A percentile compares a stretch with the other conserved stretches of the same genome.
phyloP scores from a whole-genome alignment of 371 early-diverging fungal genomes.

The Mucor saturninus region DNA sequence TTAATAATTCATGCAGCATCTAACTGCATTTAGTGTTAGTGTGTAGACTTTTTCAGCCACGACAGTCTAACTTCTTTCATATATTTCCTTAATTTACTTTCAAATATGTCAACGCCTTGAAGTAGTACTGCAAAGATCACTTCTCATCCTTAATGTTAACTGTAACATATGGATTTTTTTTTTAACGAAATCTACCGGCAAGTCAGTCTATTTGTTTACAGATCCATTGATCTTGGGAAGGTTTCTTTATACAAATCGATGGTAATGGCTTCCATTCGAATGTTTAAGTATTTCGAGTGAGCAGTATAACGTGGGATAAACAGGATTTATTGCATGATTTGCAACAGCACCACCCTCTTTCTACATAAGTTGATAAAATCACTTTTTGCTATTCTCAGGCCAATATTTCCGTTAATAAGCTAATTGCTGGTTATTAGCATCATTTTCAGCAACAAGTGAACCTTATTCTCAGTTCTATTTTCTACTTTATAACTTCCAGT shows the following conservation, averaged over 20 bases:
- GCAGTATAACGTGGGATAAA: constrained; percentile 6
- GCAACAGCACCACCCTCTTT: constrained; percentile 10
- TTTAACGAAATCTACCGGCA: constrained; percentile 7
- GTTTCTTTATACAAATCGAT: not conserved
- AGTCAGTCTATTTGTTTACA: constrained; percentile 4
- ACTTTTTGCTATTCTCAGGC: constrained; percentile 7
- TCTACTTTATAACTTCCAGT: too few relatives aligned
- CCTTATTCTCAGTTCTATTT: constrained; percentile 8
- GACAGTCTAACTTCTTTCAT: constrained; percentile 14
- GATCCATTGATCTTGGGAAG: not conserved
- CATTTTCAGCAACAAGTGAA: constrained; percentile 2
- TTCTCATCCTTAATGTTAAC: constrained; percentile 15
- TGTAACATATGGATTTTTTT: constrained; percentile 12
- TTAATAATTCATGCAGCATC: constrained; percentile 6
- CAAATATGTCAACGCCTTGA: constrained; percentile 12
- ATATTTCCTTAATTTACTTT: constrained; percentile 11
- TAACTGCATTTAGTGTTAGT: constrained; percentile 3
- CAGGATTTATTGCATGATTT: constrained; percentile 7
- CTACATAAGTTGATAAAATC: not conserved
- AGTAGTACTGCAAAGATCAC: constrained; percentile 13
- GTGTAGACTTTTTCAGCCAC: constrained; percentile 1
- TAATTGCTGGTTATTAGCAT: constrained; percentile 2
- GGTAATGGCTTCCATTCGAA: constrained; percentile 5
- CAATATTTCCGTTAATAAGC: constrained; percentile 8
- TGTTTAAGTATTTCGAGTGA: constrained; percentile 8